phyloP scores from a whole-genome alignment of 768 basidiomycete species.

The Tulasnella sp. region DNA sequence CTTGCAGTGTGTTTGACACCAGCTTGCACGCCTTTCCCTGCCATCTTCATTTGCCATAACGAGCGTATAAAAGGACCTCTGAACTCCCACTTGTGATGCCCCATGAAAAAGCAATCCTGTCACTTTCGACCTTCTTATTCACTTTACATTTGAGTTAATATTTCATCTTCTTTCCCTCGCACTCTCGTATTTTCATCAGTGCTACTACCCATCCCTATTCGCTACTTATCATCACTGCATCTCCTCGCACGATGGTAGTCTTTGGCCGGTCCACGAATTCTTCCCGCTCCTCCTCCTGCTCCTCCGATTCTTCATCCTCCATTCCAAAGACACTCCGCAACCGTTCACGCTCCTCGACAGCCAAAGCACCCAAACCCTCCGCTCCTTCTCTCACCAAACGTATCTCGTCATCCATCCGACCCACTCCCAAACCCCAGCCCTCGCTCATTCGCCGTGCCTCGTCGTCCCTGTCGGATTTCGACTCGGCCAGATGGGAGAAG shows the following conservation, averaged over 20 bases:
- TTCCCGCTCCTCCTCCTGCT: background rate
- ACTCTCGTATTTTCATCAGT: background rate
- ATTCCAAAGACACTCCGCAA: background rate
- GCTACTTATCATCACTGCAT: background rate
- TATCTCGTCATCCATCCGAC: slow-evolving; percentile 9
- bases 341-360: background rate
- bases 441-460: slow-evolving; percentile 15
- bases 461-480: background rate
- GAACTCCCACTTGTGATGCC: background rate
- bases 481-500: slow-evolving; percentile 15
- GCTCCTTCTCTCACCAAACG: slow-evolving; percentile 8
- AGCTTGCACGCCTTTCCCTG: background rate
- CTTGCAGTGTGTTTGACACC: background rate
- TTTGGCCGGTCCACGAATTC: background rate
- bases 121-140: background rate
- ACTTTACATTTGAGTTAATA: background rate
- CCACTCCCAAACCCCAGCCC: slow-evolving; percentile 11
- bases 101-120: background rate
- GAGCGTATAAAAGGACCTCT: background rate
- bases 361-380: slow-evolving; percentile 8
- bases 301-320: background rate
- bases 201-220: background rate
- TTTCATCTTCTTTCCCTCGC: background rate
- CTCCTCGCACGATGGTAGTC: background rate
- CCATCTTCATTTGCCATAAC: background rate